These are phyloP conservation scores for Gossypium australe DNA, from an alignment of 345 rosid species.

Conservation along the genomic window DNA sequence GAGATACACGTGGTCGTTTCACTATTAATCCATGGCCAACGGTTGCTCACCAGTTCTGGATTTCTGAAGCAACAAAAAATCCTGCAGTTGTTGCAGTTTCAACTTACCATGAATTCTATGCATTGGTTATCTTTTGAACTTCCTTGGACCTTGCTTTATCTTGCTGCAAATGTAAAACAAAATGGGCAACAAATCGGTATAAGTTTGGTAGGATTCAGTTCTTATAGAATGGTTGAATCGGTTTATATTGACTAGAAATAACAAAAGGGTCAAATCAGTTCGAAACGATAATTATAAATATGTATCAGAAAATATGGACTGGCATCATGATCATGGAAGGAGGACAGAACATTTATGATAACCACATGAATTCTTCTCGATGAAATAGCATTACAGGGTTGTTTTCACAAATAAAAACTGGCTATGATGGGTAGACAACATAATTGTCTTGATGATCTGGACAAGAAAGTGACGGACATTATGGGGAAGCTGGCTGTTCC, in stretches of 20 bases:
- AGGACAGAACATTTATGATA: not conserved
- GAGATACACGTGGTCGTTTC: not conserved
- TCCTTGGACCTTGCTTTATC: slow-evolving; percentile 25
- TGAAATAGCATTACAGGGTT: not conserved
- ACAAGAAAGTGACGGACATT: not conserved
- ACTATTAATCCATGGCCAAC: not conserved
- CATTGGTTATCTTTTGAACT: slow-evolving; percentile 23
- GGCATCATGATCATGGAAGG: not conserved
- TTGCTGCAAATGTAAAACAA: slow-evolving; percentile 25
- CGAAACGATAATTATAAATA: not conserved
- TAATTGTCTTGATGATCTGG: not conserved
- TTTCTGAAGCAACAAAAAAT: not conserved
- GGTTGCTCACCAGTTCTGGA: slow-evolving; percentile 2
- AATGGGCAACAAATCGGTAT: not conserved
- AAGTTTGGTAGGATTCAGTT: not conserved
- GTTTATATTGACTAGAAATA: not conserved
- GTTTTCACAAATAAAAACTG: not conserved
- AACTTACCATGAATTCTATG: not conserved
- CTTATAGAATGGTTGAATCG: not conserved
- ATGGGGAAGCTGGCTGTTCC: not conserved
- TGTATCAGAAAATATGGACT: not conserved
- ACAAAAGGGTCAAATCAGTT: not conserved
- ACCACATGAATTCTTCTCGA: not conserved
- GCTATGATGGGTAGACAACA: not conserved
- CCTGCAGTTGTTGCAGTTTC: not conserved